Percentiles rank a stretch among this genome's conserved stretches.
These are phyloP conservation scores for Mariannaea sp. DNA, from an alignment of 2,329 filamentous ascomycete species.

Conservation along the genomic window DNA sequence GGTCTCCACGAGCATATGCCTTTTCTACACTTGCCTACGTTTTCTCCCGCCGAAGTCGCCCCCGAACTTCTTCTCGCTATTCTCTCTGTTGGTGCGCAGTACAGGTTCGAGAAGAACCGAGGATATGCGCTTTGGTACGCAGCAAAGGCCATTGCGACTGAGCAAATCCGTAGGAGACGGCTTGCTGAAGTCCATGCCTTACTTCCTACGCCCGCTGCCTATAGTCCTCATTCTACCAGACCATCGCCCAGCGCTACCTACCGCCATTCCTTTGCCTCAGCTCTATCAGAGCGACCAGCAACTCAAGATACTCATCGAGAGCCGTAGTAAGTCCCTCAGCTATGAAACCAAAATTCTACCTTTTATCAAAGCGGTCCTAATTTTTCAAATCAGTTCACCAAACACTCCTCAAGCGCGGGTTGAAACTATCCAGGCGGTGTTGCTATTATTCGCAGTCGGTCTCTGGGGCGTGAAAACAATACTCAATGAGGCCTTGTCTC, in stretches of 20 bases:
- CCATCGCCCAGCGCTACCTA: conserved; percentile 63
- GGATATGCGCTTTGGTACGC: conserved; percentile 66
- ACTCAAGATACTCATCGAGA: conserved; percentile 64
- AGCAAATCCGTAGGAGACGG: conserved; percentile 62
- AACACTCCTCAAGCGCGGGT: conserved; percentile 64
- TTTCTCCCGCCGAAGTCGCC: conserved; percentile 66
- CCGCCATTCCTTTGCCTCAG: conserved; percentile 62
- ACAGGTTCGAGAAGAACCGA: conserved; percentile 64
- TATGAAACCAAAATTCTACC: background rate
- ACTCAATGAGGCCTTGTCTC: conserved; percentile 61
- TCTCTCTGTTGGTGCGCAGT: conserved; percentile 69
- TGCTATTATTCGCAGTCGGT: conserved; percentile 64
- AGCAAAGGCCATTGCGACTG: conserved; percentile 60
- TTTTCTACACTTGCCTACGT: conserved; percentile 70
- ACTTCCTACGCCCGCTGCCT: conserved; percentile 60
- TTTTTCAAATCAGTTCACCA: conserved; percentile 56
- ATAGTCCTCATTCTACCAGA: conserved; percentile 63
- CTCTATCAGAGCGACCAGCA: conserved; percentile 60
- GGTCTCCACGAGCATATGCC: conserved; percentile 65
- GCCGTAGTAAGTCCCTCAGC: conserved; percentile 56
- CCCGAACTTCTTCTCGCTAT: conserved; percentile 71
- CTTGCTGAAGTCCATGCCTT: conserved; percentile 62
- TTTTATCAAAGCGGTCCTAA: no score
- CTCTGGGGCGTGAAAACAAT: conserved; percentile 66
- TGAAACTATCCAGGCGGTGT: conserved; percentile 68